A percentile compares a stretch with the other conserved stretches of the same genome.
These are phyloP conservation scores for Prototheca wickerhamii DNA, from an alignment of 163 green algal genomes.

Conservation along the genomic window DNA sequence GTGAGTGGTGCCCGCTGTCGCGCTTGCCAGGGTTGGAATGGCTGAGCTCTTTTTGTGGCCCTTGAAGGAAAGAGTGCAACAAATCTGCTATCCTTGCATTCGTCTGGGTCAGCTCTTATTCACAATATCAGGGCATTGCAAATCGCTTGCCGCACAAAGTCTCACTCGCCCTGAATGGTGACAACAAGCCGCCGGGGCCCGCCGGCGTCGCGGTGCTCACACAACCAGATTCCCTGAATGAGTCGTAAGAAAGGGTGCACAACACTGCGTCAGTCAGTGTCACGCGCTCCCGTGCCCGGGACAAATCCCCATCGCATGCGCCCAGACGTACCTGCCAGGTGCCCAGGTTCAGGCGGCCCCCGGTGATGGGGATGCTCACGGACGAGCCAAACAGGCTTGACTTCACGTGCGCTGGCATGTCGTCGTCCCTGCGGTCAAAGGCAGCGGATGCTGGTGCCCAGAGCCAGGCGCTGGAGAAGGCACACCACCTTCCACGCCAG, in stretches of 20 bases:
- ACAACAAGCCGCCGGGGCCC: slow-evolving; percentile 52
- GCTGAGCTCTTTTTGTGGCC: no score
- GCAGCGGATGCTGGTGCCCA: not conserved
- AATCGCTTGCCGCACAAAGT: no score
- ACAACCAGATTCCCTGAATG: slow-evolving; percentile 34
- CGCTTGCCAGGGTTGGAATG: no score
- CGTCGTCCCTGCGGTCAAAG: slow-evolving; percentile 22
- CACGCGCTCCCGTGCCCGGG: not conserved
- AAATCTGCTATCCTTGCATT: no score
- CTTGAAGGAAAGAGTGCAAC: no score
- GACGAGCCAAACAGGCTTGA: slow-evolving; percentile 43
- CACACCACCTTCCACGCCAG: not conserved
- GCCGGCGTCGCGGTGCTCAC: slow-evolving; percentile 58
- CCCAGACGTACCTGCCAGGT: slow-evolving; percentile 42
- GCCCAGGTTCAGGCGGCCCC: slow-evolving; percentile 54
- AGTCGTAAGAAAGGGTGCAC: not conserved
- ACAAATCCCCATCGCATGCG: not conserved
- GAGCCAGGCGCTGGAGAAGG: not conserved
- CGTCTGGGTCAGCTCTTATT: no score
- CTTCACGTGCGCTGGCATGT: slow-evolving; percentile 17
- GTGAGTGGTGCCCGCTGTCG: no score
- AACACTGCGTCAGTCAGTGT: not conserved
- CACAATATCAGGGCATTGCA: no score
- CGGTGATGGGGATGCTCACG: slow-evolving; percentile 44
- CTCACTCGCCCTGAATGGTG: slow-evolving; percentile 63